A percentile compares a stretch with the other conserved stretches of the same genome.
Evolutionary conservation across 2,329 filamentous ascomycete genomes (phyloP).

Genomic region (Penicillium nordicum): DNA sequence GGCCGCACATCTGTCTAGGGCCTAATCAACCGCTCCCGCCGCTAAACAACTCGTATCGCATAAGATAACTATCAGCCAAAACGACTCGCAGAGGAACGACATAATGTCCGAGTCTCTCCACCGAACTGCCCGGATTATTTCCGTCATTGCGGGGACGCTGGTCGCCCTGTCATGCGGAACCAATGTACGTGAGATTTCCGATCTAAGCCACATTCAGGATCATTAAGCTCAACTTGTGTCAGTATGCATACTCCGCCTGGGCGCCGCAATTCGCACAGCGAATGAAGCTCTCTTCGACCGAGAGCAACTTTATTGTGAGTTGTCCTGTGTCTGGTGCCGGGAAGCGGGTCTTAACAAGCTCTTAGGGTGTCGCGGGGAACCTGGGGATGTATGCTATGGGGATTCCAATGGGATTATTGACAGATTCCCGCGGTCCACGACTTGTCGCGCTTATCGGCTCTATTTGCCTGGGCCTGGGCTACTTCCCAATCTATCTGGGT

Average conservation of each 20-base stretch:
- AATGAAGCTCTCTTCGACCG: conserved; percentile 82
- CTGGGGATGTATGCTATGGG: conserved; percentile 92
- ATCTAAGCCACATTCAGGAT: not conserved
- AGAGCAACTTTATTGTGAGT: conserved; percentile 83
- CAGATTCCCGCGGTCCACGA: conserved; percentile 77
- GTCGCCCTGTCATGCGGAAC: conserved; percentile 89
- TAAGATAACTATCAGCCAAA: not conserved
- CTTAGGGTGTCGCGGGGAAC: conserved; percentile 53
- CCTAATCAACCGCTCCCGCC: conserved; percentile 1
- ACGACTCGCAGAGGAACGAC: not conserved
- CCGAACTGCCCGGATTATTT: conserved; percentile 64
- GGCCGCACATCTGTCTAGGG: conserved; percentile 3
- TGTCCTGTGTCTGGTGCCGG: conserved; percentile 1
- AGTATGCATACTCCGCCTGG: conserved; percentile 99
- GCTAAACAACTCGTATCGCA: not conserved
- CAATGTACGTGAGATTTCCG: conserved; percentile 58
- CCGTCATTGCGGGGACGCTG: conserved; percentile 77
- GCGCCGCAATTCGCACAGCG: conserved; percentile 89
- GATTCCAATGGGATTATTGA: conserved; percentile 81
- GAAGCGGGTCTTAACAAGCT: conserved; percentile 28
- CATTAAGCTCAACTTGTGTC: conserved; percentile 22
- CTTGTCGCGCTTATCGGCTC: conserved; percentile 74
- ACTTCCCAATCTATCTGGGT: conserved; percentile 74
- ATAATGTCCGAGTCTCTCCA: conserved; percentile 30
- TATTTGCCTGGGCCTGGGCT: conserved; percentile 70